Conservation (phyloP, 768 basidiomycete species). For the Serendipita vermifera region DNA sequence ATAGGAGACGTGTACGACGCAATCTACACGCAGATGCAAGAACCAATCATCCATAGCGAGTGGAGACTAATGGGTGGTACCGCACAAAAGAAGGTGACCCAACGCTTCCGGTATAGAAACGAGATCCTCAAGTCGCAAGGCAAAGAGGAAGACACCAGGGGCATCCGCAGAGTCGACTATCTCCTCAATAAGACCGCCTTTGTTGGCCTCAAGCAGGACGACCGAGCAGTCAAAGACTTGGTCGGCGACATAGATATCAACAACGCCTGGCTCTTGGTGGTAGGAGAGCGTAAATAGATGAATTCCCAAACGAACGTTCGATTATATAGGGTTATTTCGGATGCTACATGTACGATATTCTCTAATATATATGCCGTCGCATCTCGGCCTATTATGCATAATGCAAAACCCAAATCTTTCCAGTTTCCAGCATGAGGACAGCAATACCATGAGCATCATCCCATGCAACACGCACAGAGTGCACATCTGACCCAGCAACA, state of each 20-base stretch:
- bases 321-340: too few relatives aligned
- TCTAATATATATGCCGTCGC: not conserved
- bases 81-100: not conserved
- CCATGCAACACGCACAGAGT: not conserved
- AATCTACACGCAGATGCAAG: conserved; percentile 38
- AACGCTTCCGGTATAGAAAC: not conserved
- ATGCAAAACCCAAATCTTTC: not conserved
- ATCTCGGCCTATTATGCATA: not conserved
- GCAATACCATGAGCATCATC: conserved; percentile 6
- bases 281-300: too few relatives aligned
- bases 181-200: conserved; percentile 42
- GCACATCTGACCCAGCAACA: not conserved
- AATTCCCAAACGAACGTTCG: too few relatives aligned
- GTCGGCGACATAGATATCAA: conserved; percentile 5
- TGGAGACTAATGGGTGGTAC: conserved; percentile 18
- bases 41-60: conserved; percentile 35
- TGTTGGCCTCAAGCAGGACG: conserved; percentile 24
- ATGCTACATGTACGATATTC: not conserved
- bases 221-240: not conserved
- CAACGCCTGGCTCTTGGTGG: not conserved
- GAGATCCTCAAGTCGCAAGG: conserved; percentile 19
- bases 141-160: conserved; percentile 23
- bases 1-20: conserved; percentile 40
- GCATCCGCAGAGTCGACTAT: conserved; percentile 45
- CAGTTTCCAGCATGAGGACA: not conserved